Base-by-base conservation (phyloP, 2,329 filamentous ascomycete genomes). In the Botryosphaeria dothidea region DNA sequence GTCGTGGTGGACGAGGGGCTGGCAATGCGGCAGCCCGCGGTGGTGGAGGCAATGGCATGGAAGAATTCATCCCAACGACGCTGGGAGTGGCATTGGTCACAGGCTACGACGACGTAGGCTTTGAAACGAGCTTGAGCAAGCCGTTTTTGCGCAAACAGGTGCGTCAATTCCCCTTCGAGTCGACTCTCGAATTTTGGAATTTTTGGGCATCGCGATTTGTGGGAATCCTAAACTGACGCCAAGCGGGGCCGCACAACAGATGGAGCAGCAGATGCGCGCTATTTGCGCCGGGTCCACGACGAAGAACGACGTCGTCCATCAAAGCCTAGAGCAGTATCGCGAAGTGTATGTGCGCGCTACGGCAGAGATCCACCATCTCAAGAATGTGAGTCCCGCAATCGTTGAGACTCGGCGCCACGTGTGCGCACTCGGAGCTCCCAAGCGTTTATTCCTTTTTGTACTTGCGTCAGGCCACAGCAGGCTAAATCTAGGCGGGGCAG, bases 201-300 rank as follows among this genome's bases (percentile, higher is more conserved):
- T 64, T 58, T 19, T 19, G 60, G 34, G 21, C 31, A 31, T 21
- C n/a, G 29, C 21, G 62, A 49, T 57, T 57, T 48, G 56, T 60
- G 56, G 56, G 56, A 60, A 34, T 34, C 25, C 38, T n/a, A 58
- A 29, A 56, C 52, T 65, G 11, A 58, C 61, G 54, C 34, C 15
- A 48, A 57, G 62, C 51, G 62, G 38, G 51, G 51, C 62, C 45
- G 23, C 19, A 31, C 61, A 58, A 66, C 69, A 84, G 83, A 97
- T 97, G 92, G 95, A 99, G 79, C 81, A 92, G 67, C 92, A 93
- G 76, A 97, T 99, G 94, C 95, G 93, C 75, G 92, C 92, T 65
- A 97, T 99, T 65, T 98, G 95, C 78, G 93, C 94, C 66, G 95
- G 95, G 27, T 88, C 86, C 60, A 90, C 88, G 68, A 91, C 89